phyloP scores from a whole-genome alignment of 768 basidiomycete genomes.

The Suillus bovinus region DNA sequence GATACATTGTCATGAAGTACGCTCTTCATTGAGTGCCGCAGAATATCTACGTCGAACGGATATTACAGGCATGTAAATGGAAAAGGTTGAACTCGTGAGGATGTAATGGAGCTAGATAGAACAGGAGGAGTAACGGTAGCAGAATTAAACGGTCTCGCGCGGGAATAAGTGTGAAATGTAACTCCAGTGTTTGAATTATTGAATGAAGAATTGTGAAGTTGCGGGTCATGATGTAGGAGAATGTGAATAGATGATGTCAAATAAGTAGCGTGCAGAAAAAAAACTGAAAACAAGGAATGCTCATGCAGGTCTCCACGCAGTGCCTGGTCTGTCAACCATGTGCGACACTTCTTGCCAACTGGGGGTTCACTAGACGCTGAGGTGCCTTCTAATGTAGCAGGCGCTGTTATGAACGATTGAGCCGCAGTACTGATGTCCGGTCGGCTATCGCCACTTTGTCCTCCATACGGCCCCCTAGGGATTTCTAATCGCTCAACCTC shows the following conservation, averaged over 20 bases:
- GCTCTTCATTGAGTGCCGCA: neutral
- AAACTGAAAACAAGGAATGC: constrained; percentile 17
- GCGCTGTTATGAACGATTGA: constrained; percentile 66
- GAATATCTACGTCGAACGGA: neutral
- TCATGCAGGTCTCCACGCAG: constrained; percentile 42
- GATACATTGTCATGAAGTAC: neutral
- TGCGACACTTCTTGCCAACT: constrained; percentile 47
- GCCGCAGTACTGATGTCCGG: constrained; percentile 71
- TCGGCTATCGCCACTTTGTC: constrained; percentile 38
- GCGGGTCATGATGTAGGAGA: constrained; percentile 5
- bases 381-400: constrained; percentile 56
- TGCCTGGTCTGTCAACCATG: constrained; percentile 43
- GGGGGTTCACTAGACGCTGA: constrained; percentile 53
- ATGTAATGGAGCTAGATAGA: constrained; percentile 8
- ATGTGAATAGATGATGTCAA: constrained; percentile 28
- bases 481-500: constrained; percentile 25
- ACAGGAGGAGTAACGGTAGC: constrained; percentile 12
- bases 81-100: neutral
- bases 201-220: constrained; percentile 1
- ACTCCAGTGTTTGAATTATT: constrained; percentile 3
- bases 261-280: constrained; percentile 32
- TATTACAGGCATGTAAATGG: neutral
- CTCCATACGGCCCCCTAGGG: constrained; percentile 22
- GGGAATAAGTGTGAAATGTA: constrained; percentile 8
- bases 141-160: constrained; percentile 19